Evolutionary conservation across 2,329 filamentous ascomycete genomes (phyloP), one percentile per base, ranked within the genome.

Genomic region (Aureobasidium pullulans): DNA sequence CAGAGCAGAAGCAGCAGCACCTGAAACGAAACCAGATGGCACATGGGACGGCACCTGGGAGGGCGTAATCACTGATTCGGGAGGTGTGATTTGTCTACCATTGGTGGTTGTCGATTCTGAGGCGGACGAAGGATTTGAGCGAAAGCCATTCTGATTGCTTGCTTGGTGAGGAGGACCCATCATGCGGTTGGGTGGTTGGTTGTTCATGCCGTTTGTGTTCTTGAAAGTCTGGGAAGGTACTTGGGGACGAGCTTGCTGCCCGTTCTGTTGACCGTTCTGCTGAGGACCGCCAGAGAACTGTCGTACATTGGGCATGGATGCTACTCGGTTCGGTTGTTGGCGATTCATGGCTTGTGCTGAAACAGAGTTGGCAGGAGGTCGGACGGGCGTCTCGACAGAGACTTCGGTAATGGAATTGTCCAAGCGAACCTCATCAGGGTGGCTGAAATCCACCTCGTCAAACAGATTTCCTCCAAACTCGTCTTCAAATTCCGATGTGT

Each of bases 351-450:
- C 62, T 58, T 67, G 66, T 43, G 64, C 56, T 48, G 58, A 37
- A 60, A 65, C 29, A 60, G 60, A 34, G 62, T 64, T 54, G 34
- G 42, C 32, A 31, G 39, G 23, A 19, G 39, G 59, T 43, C 47
- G 32, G 13, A 39, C 29, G 34, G 68, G 68, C 28, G 64, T 64
- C 54, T 61, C 66, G 29, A 65, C 63, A 48, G 47, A 59, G 39
- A 56, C 29, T 6, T 63, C 61, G 3, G 63, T 62, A 9, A 62
- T 65, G 36, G 63, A 66, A 53, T 71, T 69, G 43, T 73, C 77
- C 49, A 92, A 72, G 32, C 81, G 73, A n/a, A 93, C 79, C 69
- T 93, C 89, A 69, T 94, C 89, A 4, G 88, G 88, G 67, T 91
- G 86, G 19, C 81, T 70, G 53, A 78, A 74, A 48, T 79, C 76